phyloP scores from a whole-genome alignment of 2,329 filamentous ascomycete genomes.

The Fusarium denticulatum region DNA sequence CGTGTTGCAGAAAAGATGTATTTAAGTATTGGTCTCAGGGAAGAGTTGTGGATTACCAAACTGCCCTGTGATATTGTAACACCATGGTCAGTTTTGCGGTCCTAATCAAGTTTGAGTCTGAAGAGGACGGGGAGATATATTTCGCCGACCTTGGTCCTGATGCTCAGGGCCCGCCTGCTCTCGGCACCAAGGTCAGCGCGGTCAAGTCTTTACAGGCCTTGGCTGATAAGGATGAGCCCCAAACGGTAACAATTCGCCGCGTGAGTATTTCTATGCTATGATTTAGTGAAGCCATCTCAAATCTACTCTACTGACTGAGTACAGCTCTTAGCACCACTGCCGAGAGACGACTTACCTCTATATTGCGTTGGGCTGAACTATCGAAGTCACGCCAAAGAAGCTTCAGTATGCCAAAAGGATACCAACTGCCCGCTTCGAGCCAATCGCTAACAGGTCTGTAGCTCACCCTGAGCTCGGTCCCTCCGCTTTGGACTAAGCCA shows the following conservation, averaged over 20 bases:
- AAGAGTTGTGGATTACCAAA: too few relatives aligned
- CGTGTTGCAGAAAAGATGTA: neutral
- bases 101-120: neutral
- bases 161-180: neutral
- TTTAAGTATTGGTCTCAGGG: neutral
- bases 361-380: neutral
- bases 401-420: neutral
- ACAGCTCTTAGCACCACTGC: neutral
- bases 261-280: neutral
- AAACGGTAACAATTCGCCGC: neutral
- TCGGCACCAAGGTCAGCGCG: neutral
- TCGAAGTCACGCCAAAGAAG: neutral
- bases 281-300: neutral
- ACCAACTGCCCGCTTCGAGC: accelerated
- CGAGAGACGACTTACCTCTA: neutral
- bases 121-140: neutral
- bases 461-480: neutral
- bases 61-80: too few relatives aligned
- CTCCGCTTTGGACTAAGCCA: neutral
- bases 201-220: neutral
- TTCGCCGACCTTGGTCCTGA: neutral
- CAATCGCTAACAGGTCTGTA: neutral
- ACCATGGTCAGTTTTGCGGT: neutral
- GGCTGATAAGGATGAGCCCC: accelerated
- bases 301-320: neutral